These are phyloP conservation scores for Fusarium lateritium DNA, from an alignment of 2,329 filamentous ascomycete genomes.

Conservation along the genomic window DNA sequence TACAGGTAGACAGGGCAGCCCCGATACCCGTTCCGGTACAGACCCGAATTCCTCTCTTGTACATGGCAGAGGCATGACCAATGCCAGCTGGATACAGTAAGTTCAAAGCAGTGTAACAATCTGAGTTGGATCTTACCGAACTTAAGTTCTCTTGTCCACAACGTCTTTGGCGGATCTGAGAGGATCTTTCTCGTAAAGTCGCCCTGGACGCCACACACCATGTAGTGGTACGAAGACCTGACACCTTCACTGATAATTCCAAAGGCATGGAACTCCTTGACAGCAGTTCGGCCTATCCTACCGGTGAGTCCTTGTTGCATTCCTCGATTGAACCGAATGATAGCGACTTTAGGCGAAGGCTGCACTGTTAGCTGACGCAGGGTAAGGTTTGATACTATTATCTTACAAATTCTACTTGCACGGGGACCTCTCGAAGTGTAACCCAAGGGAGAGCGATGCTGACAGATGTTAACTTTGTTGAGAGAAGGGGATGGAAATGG, in stretches of 20 bases:
- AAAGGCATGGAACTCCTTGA: slow-evolving; percentile 19
- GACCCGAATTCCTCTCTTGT: slow-evolving; percentile 2
- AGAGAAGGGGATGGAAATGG: no score
- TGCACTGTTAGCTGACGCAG: neutral
- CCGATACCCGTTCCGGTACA: slow-evolving; percentile 13
- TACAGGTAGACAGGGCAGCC: slow-evolving; percentile 10
- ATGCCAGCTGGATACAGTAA: neutral
- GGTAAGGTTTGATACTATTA: neutral
- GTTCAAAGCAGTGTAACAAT: neutral
- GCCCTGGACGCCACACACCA: slow-evolving; percentile 11
- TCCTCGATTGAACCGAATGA: neutral
- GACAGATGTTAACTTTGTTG: fast-evolving
- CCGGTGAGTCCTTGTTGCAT: slow-evolving; percentile 10
- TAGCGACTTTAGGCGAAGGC: slow-evolving; percentile 3
- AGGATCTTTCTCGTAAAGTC: slow-evolving; percentile 4
- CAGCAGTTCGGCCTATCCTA: neutral
- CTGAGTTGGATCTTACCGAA: neutral
- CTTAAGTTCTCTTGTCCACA: slow-evolving; percentile 13
- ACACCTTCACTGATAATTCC: slow-evolving; percentile 10
- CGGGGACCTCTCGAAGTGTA: neutral
- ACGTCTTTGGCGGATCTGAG: neutral
- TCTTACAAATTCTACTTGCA: slow-evolving; percentile 5
- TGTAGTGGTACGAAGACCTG: neutral
- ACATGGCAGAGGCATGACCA: slow-evolving; percentile 15
- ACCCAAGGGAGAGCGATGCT: slow-evolving; percentile 1